Evolutionary conservation across 1,139 yeast species (phyloP), one percentile per base, ranked within the genome.

Genomic region (Kodamaea anthophila): DNA sequence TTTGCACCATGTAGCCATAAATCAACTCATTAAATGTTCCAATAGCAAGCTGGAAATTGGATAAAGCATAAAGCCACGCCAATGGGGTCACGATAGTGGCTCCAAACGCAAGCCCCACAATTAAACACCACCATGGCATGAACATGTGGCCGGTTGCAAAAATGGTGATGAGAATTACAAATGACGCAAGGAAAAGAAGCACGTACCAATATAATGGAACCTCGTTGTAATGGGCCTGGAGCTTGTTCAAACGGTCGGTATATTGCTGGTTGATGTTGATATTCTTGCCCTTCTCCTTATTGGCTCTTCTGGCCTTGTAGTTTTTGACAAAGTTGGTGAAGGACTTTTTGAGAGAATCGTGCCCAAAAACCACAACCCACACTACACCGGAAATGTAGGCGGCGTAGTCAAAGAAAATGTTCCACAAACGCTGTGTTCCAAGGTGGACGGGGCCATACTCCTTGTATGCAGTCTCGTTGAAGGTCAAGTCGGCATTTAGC

Each of bases 11-110:
- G 32, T 57, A 51, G 0, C 75, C 75, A 40, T 61, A 67, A 9
- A 67, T 41, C 15, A 68, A 51, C 41, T 67, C 74, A 38, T 68
- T 68, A 42, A 68, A 65, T 0, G 73, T 64, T 4, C 74, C 74
- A 20, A 67, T 61, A 1, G 73, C 70, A 18, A 69, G 47, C 39
- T 68, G 74, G 42, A 68, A 68, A 40, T 66, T 68, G 10, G 73
- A 65, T 14, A 63, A 47, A 0, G 74, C 74, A 39, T 65, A 69
- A 8, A 69, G 46, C 63, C 72, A 68, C 24, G 68, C 58, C 41
- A 68, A 53, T 1, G 75, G 74, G 0, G 65, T 58, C 10, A 68
- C 71, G 19, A 66, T 66, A 4, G 65, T 39, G 1, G 62, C 51
- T 1, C 74, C 74, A 32, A 65, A 46, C 3, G 41, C 38, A 19